Percentiles rank a stretch among this genome's conserved stretches.
phyloP scores from a whole-genome alignment of 345 rosid species.

The Brassica nigra region DNA sequence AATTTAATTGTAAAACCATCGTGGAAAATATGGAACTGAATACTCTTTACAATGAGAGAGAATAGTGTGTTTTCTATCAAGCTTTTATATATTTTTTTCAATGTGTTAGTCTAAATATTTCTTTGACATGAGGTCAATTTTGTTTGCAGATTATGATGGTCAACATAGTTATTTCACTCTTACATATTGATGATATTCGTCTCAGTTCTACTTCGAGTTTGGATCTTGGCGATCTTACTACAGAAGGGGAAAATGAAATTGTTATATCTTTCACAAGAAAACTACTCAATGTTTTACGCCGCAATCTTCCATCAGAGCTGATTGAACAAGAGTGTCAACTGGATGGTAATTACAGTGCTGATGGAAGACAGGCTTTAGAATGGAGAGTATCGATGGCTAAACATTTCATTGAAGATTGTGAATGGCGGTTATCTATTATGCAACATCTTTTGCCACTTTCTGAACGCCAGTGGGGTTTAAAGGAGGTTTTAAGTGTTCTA shows the following conservation, averaged over 20 bases:
- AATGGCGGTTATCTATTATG: conserved; percentile 91
- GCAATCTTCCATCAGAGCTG: conserved; percentile 62
- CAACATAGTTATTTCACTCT: conserved; percentile 79
- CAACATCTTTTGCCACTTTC: conserved; percentile 89
- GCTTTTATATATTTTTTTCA: background rate
- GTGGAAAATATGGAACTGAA: conserved; percentile 4
- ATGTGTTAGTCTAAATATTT: background rate
- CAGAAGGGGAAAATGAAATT: conserved; percentile 68
- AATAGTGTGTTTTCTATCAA: conserved; percentile 9
- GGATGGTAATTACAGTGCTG: conserved; percentile 55
- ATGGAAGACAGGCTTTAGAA: conserved; percentile 79
- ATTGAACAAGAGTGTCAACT: conserved; percentile 56
- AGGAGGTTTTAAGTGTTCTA: conserved; percentile 84
- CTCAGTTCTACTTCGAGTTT: conserved; percentile 54
- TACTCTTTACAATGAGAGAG: background rate
- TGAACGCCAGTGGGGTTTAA: conserved; percentile 87
- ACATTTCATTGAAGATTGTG: conserved; percentile 90
- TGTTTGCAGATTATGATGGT: conserved; percentile 88
- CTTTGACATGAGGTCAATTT: conserved; percentile 35
- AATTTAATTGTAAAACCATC: background rate
- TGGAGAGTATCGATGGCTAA: conserved; percentile 79
- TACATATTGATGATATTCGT: conserved; percentile 81
- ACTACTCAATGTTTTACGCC: conserved; percentile 69
- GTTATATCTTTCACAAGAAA: conserved; percentile 75
- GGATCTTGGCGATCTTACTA: conserved; percentile 49